A percentile compares a stretch with the other conserved stretches of the same genome.
phyloP scores from a whole-genome alignment of 345 rosid genomes.

The Hibiscus trionum region DNA sequence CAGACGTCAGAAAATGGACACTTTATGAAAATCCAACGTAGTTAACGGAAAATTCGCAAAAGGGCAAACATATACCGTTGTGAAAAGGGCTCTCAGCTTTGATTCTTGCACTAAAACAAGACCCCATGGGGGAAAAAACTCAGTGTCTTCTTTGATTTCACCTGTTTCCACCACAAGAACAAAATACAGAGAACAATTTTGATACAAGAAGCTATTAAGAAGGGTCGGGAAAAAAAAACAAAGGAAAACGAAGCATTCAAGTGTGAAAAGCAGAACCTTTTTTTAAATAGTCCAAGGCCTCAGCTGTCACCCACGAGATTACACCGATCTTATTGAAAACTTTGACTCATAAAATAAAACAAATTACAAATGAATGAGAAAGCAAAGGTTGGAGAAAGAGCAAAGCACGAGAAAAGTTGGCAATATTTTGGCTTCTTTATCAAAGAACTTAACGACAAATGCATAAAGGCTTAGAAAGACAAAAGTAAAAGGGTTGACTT shows the following conservation, averaged over 20 bases:
- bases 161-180: background rate
- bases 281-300: background rate
- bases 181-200: too few relatives aligned
- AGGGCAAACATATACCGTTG: background rate
- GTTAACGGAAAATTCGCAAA: background rate
- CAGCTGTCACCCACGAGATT: background rate
- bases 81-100: background rate
- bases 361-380: background rate
- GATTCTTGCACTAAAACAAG: background rate
- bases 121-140: background rate
- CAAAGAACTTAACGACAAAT: too few relatives aligned
- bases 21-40: background rate
- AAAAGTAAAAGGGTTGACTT: background rate
- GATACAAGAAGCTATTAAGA: background rate
- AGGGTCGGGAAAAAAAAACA: background rate
- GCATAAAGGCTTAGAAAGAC: background rate
- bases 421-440: background rate
- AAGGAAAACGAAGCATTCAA: background rate
- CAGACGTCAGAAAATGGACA: background rate
- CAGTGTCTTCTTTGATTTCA: background rate
- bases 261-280: background rate
- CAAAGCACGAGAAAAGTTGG: background rate
- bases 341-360: background rate
- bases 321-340: background rate
- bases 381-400: background rate